Evolutionary conservation across 257 asterid genomes (phyloP).

Genomic region (Orobanche coerulescens): DNA sequence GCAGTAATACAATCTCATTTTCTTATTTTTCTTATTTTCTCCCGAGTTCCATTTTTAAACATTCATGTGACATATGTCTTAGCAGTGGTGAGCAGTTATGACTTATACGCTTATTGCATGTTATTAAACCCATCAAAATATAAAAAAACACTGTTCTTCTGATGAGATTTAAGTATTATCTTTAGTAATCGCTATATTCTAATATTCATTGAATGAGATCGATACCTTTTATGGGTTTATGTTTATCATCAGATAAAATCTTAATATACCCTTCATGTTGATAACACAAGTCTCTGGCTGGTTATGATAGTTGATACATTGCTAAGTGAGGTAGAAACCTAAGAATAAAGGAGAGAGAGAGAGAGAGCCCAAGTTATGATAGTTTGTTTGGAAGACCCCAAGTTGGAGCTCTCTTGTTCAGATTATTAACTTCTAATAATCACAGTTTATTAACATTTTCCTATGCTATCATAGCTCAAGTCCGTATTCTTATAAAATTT

Average conservation of each 20-base stretch:
- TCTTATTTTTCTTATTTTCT: background rate
- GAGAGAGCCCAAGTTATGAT: too few species aligned
- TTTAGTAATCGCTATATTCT: background rate
- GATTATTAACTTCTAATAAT: background rate
- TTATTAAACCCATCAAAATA: background rate
- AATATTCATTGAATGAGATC: background rate
- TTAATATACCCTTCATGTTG: background rate
- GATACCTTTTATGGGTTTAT: background rate
- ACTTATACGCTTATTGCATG: background rate
- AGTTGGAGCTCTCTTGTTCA: background rate
- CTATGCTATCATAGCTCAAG: background rate
- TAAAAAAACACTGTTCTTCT: background rate
- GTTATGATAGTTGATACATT: background rate
- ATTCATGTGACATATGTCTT: background rate
- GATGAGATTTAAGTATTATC: background rate
- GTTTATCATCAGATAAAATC: background rate
- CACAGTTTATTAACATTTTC: background rate
- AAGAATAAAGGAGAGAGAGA: background rate
- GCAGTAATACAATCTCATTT: background rate
- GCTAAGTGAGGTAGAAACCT: background rate
- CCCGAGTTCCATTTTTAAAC: background rate
- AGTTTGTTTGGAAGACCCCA: background rate
- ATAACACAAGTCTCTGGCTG: background rate
- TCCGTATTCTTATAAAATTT: background rate
- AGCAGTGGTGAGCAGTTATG: background rate